These are phyloP conservation scores for Candolleomyces aberdarensis DNA, from an alignment of 768 basidiomycete genomes.

Conservation along the genomic window DNA sequence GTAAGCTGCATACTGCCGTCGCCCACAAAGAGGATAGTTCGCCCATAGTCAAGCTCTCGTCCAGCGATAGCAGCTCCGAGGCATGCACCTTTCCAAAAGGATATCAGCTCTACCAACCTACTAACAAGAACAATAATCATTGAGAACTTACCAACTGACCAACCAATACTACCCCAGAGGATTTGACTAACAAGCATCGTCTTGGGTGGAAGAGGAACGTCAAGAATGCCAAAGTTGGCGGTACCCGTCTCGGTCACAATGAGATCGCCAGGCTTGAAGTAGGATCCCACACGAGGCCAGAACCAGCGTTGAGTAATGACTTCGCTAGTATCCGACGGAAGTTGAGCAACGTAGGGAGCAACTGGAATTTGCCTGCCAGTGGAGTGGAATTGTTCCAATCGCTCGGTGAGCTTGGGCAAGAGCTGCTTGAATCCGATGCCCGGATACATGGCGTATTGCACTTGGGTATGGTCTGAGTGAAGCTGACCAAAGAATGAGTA, in stretches of 20 bases:
- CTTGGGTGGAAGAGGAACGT: slow-evolving; percentile 73
- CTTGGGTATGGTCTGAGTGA: slow-evolving; percentile 69
- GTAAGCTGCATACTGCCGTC: slow-evolving; percentile 83
- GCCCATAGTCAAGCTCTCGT: slow-evolving; percentile 52
- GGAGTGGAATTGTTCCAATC: slow-evolving; percentile 39
- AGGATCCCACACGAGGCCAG: slow-evolving; percentile 76
- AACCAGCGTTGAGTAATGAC: slow-evolving; percentile 76
- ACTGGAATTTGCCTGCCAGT: slow-evolving; percentile 44
- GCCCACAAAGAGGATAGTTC: slow-evolving; percentile 83
- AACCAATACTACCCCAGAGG: slow-evolving; percentile 92
- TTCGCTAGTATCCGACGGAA: slow-evolving; percentile 49
- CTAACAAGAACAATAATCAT: neutral
- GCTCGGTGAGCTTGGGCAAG: slow-evolving; percentile 67
- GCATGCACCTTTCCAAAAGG: slow-evolving; percentile 33
- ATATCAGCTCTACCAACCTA: neutral
- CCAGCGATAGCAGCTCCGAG: slow-evolving; percentile 84
- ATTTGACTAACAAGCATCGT: slow-evolving; percentile 70
- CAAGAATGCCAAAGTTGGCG: slow-evolving; percentile 81
- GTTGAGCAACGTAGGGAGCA: slow-evolving; percentile 36
- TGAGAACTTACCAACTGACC: slow-evolving; percentile 61
- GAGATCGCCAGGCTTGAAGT: slow-evolving; percentile 72
- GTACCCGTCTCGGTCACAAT: slow-evolving; percentile 91
- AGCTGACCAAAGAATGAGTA: slow-evolving; percentile 38
- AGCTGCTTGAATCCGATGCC: slow-evolving; percentile 74
- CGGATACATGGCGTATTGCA: slow-evolving; percentile 62